These are phyloP conservation scores for Syncephalastrum sp. DNA, from an alignment of 371 early-diverging fungal genomes.

Conservation along the genomic window DNA sequence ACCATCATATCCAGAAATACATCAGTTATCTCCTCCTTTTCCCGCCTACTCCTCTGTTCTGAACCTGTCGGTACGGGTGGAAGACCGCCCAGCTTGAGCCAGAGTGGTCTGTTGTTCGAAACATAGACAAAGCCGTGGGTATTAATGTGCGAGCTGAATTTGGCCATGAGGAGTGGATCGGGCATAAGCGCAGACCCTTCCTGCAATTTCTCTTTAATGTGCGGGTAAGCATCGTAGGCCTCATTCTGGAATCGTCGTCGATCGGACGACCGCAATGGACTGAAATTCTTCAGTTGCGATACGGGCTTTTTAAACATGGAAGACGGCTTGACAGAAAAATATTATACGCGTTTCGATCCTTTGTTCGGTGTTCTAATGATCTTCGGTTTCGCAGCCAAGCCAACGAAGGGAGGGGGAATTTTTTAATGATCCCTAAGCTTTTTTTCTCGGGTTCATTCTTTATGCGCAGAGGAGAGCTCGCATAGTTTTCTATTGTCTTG, in stretches of 20 bases:
- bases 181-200: conserved; percentile 47
- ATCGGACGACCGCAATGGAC: conserved; percentile 61
- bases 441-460: neutral
- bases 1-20: conserved; percentile 19
- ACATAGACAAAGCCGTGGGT: conserved; percentile 61
- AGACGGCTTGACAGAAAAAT: conserved; percentile 3
- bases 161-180: conserved; percentile 60
- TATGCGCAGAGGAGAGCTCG: too few relatives aligned
- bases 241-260: conserved; percentile 58
- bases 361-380: neutral
- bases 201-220: conserved; percentile 29
- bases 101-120: conserved; percentile 55
- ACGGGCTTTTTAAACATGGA: conserved; percentile 65
- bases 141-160: conserved; percentile 59
- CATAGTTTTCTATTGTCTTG: too few relatives aligned
- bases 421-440: neutral
- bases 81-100: conserved; percentile 51
- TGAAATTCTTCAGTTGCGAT: conserved; percentile 55
- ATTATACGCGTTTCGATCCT: neutral
- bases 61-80: conserved; percentile 45
- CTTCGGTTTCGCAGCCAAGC: neutral
- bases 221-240: conserved; percentile 51
- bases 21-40: neutral
- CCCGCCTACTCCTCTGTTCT: neutral
- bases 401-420: neutral